Evolutionary conservation across 2,329 filamentous ascomycete species (phyloP).

Genomic region (Stromatinia cepivora): DNA sequence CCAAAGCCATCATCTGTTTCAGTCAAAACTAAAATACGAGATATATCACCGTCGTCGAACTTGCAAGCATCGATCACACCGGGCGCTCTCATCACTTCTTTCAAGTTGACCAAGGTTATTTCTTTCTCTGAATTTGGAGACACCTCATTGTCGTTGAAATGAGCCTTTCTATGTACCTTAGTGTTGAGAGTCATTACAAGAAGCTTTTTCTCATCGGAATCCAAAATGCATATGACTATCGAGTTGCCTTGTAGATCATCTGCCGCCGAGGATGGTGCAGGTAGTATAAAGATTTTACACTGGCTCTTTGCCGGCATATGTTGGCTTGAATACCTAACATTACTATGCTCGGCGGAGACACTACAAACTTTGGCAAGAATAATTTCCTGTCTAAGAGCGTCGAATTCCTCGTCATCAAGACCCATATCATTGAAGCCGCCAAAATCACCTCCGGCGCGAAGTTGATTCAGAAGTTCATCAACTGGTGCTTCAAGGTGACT

Average conservation of each 20-base stretch:
- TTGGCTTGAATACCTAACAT: conserved; percentile 60
- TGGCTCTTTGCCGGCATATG: conserved; percentile 54
- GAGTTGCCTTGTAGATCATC: conserved; percentile 56
- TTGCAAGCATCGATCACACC: conserved; percentile 74
- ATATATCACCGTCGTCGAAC: conserved; percentile 64
- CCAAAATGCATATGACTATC: conserved; percentile 68
- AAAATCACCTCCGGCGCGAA: conserved; percentile 61
- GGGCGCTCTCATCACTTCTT: conserved; percentile 50
- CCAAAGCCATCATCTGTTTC: conserved; percentile 62
- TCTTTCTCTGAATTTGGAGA: conserved; percentile 39
- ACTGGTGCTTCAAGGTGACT: conserved; percentile 68
- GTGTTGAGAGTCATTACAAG: conserved; percentile 65
- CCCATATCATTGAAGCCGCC: conserved; percentile 73
- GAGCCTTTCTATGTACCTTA: conserved; percentile 37
- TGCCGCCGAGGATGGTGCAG: conserved; percentile 56
- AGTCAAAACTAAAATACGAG: conserved; percentile 69
- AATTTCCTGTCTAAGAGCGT: conserved; percentile 71
- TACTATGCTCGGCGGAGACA: conserved; percentile 61
- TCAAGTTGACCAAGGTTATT: conserved; percentile 36
- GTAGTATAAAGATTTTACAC: conserved; percentile 67
- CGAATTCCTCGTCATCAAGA: conserved; percentile 69
- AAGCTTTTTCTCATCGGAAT: conserved; percentile 65
- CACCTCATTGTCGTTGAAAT: conserved; percentile 25
- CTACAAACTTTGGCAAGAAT: conserved; percentile 69
- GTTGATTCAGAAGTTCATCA: conserved; percentile 68